Percentiles rank a stretch among this genome's conserved stretches.
Evolutionary conservation across 148 eudicot genomes (phyloP).

Genomic region (Rhododendron simsii): DNA sequence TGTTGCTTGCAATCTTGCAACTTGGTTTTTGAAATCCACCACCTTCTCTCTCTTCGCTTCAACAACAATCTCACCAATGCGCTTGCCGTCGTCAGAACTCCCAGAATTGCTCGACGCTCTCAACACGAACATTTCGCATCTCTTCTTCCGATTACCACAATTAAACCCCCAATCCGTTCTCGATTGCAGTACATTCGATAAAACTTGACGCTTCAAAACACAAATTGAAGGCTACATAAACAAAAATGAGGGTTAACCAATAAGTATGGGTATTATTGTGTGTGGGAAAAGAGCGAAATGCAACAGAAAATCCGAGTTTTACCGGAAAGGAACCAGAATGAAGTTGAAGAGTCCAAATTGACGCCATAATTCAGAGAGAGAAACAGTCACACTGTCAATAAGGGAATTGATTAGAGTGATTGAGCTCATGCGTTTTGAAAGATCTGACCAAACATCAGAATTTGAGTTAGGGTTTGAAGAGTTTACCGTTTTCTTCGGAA

Average conservation of each 20-base stretch:
- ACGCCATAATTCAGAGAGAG: conserved; percentile 20
- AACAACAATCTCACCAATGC: conserved; percentile 8
- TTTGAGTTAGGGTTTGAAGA: neutral
- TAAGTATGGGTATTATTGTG: neutral
- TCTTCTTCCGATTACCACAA: conserved; percentile 9
- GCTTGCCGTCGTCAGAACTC: conserved; percentile 14
- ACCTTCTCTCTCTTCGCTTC: neutral
- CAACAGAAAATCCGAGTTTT: neutral
- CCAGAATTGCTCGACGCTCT: conserved; percentile 16
- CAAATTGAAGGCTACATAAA: neutral
- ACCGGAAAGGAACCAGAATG: conserved; percentile 20
- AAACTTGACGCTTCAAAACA: conserved; percentile 17
- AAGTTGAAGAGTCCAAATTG: conserved; percentile 29
- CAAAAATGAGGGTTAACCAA: neutral
- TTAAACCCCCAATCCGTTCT: conserved; percentile 11
- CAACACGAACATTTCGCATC: conserved; percentile 17
- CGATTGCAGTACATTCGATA: conserved; percentile 7
- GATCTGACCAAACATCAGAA: neutral
- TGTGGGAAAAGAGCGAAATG: neutral
- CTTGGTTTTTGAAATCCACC: conserved; percentile 4
- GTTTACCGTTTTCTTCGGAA: conserved; percentile 7
- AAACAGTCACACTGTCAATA: neutral
- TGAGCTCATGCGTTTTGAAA: neutral
- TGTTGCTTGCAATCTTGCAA: conserved; percentile 25
- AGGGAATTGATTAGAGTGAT: neutral